Base-by-base conservation (phyloP, 306 rosid species). In the Fragaria iinumae region DNA sequence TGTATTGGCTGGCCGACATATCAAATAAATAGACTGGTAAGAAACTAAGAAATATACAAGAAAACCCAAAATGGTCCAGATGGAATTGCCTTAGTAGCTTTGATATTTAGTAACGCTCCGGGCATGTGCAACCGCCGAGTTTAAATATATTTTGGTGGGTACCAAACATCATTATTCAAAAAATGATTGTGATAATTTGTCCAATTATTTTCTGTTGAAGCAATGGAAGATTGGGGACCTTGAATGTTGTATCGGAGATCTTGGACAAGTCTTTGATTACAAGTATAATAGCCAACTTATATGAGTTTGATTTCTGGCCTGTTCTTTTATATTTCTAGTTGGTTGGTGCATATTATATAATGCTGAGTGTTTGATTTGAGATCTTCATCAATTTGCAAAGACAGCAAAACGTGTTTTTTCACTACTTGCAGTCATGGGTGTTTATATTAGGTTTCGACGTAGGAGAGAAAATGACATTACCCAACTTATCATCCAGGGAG, bases 311-410 rank as follows among this genome's bases (percentile, higher is more conserved):
- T 60, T 57, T 57, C 2, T 41, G 43, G 70, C 13, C 45, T 11
- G 57, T 60, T 44, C 11, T 23, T 17, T 49, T 27, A 27, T 44
- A 45, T 14, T 14, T 52, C 21, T 27, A 11, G 59, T 60, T 44
- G 29, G 77, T 57, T 44, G 53, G 76, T 44, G 67, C 25, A 18
- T 53, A 36, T 73, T 59, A 9, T 41, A 25, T 14, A 60, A 27
- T 60, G n/a, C 29, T 69, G 10, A 14, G 68, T 38, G 39, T 59
- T 59, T 9, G 69, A 43, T 59, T 60, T 57, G 69, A 74, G 27
- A 59, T 74, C 32, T 71, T 71, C 71, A 49, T 29, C 16, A 71
- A 48, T 29, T 45, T 48, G 60, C 62, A 16, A 48, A 29, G 44
- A 13, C 45, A 65, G 25, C 47, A 65, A 16, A 36, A 65, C 74